Conservation (phyloP, 371 early-diverging fungal genomes). For the Polyrhizophydium stewartii region DNA sequence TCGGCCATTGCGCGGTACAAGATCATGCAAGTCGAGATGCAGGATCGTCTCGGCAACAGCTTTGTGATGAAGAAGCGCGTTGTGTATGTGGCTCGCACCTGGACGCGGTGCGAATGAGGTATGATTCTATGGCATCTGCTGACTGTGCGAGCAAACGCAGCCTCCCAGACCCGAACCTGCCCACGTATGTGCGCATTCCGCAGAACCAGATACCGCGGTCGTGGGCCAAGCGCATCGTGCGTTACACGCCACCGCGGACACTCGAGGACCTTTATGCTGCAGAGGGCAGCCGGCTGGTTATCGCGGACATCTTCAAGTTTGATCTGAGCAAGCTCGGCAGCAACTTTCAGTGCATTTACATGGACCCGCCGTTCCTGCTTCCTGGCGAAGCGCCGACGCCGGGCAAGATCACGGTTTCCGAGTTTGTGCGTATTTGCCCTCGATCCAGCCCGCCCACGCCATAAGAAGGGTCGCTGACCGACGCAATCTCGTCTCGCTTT, state of each 20-base stretch:
- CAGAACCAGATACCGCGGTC: conserved; percentile 74
- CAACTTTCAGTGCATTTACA: conserved; percentile 74
- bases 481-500: background rate
- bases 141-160: conserved; percentile 14
- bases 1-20: conserved; percentile 73
- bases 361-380: conserved; percentile 85
- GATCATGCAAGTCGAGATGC: conserved; percentile 76
- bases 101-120: background rate
- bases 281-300: conserved; percentile 22
- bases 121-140: background rate
- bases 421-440: conserved; percentile 46
- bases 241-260: conserved; percentile 22
- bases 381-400: conserved; percentile 63
- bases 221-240: conserved; percentile 75
- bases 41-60: conserved; percentile 75
- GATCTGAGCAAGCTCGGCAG: conserved; percentile 52
- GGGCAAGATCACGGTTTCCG: conserved; percentile 62
- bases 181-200: conserved; percentile 85
- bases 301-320: conserved; percentile 34
- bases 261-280: background rate
- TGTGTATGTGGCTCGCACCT: conserved; percentile 38
- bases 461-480: background rate
- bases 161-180: conserved; percentile 73
- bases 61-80: conserved; percentile 78
- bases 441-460: background rate